A percentile compares a stretch with the other conserved stretches of the same genome.
Evolutionary conservation across 768 basidiomycete genomes (phyloP).

Genomic region (Coprinopsis sp.): DNA sequence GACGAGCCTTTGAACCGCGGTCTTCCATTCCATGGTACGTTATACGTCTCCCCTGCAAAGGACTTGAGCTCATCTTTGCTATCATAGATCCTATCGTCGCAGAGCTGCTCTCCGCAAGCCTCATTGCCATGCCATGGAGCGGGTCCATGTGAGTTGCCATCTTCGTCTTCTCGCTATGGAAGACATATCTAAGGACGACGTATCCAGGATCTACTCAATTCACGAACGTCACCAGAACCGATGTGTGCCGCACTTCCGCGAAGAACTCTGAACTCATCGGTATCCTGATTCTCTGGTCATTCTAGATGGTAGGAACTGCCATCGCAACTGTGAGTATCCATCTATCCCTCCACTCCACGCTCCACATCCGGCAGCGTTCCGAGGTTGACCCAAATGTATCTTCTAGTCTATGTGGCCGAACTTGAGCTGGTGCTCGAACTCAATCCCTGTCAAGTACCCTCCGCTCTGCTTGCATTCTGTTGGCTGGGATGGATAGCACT

Average conservation of each 20-base stretch:
- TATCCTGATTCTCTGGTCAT: constrained; percentile 58
- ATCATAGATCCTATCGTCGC: constrained; percentile 63
- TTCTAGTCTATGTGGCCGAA: constrained; percentile 56
- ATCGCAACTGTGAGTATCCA: constrained; percentile 53
- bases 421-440: constrained; percentile 57
- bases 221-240: constrained; percentile 56
- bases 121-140: constrained; percentile 62
- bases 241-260: constrained; percentile 52
- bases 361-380: no score
- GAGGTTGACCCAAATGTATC: constrained; percentile 1
- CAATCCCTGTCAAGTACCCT: constrained; percentile 59
- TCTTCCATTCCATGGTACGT: constrained; percentile 54
- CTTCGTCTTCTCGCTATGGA: not conserved
- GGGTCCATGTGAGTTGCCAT: constrained; percentile 49
- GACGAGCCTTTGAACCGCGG: constrained; percentile 56
- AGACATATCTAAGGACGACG: constrained; percentile 8
- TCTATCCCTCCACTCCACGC: not conserved
- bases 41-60: not conserved
- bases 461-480: constrained; percentile 68
- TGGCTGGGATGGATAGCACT: constrained; percentile 72
- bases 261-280: constrained; percentile 62
- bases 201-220: constrained; percentile 49
- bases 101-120: constrained; percentile 58
- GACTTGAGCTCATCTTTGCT: not conserved
- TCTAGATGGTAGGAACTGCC: constrained; percentile 68